phyloP scores from a whole-genome alignment of 129 eudicot genomes.

The Smallanthus sonchifolius region DNA sequence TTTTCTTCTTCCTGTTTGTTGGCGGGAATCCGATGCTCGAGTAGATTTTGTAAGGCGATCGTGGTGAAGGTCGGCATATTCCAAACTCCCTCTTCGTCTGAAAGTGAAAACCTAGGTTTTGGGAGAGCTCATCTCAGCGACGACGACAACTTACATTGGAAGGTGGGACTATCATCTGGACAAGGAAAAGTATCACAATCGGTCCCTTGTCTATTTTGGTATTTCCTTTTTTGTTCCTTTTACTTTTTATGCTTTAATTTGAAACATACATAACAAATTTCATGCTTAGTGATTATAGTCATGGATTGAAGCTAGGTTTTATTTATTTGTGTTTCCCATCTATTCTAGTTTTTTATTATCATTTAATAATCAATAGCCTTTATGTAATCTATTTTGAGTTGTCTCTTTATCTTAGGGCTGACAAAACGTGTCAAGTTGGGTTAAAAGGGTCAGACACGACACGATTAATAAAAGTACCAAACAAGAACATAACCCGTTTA shows the following conservation, averaged over 20 bases:
- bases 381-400: no score
- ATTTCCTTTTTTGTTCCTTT: background rate
- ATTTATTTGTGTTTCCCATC: no score
- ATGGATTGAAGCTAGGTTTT: no score
- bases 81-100: background rate
- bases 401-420: no score
- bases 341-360: no score
- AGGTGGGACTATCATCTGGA: background rate
- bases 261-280: no score
- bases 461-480: no score
- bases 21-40: constrained; percentile 30
- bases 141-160: background rate
- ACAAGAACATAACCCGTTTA: no score
- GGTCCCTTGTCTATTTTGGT: background rate
- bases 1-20: constrained; percentile 9
- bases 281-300: no score
- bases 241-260: background rate
- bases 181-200: background rate
- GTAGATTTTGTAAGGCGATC: constrained; percentile 23
- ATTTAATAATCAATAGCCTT: no score
- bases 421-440: no score
- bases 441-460: no score
- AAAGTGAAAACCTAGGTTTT: background rate
- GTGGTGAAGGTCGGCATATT: constrained; percentile 41
- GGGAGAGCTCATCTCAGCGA: constrained; percentile 15